Base-by-base conservation (phyloP, 352 stramenopile species). In the Pythium pyrilobum region DNA sequence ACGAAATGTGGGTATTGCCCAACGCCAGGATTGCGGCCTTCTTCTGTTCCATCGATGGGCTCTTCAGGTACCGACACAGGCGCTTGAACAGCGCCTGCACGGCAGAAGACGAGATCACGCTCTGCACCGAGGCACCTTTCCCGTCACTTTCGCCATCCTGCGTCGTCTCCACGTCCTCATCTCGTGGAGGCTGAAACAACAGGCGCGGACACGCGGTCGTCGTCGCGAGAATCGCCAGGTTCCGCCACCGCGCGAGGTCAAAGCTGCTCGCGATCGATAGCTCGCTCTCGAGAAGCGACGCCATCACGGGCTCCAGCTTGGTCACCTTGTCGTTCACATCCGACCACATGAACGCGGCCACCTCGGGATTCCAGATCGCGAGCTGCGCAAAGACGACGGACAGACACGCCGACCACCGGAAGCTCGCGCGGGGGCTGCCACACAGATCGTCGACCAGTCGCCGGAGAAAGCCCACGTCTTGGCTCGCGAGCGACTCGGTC, bases 261-360 rank as follows among this genome's bases (percentile, higher is more conserved):
- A 64, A 60, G 27, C 38, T 34, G 9, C 15, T 46, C 11, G 31
- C 27, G 3, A 29, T 4, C 15, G 39, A 15, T 24, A 45, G 16
- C n/a, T 56, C 27, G 18, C 20, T 53, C 32, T 63, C 42, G 5
- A 61, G 28, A 11, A 46, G 33, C 4, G 61, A 56, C 9, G 75
- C 59, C 8, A 91, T 70, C 7, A 73, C 66, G 2, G 81, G 81
- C 41, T 90, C 81, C 5, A 85, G 54, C 20, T 86, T 81, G 21
- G 67, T 47, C 9, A 87, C 65, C 9, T 82, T 87, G 50, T 87
- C 75, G 38, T 62, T 72, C 28, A 86, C 66, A 25, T 87, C 73
- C 2, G 56, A 50, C 79, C 79, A 92, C 48, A 90, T 82, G 59
- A 80, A 87, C 10, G 66, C 62, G 1, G 67, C 67, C 21, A 89